Percentiles rank a stretch among this genome's conserved stretches.
Evolutionary conservation across 208 protist genomes (phyloP).

Genomic region (Trypanosoma brucei): DNA sequence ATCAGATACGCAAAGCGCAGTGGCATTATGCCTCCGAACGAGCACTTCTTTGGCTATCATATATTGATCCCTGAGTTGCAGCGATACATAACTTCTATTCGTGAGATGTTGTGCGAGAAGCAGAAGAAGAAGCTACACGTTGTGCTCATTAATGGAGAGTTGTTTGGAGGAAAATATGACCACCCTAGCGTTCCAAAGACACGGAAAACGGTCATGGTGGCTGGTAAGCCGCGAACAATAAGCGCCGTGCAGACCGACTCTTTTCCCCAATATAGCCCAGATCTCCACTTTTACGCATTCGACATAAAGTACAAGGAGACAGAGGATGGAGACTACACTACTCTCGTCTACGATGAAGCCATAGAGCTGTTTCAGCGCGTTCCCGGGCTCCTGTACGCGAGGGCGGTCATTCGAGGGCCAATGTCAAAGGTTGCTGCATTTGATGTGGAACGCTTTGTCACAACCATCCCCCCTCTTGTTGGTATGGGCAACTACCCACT

Average conservation of each 20-base stretch:
- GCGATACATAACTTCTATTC: slow-evolving; percentile 27
- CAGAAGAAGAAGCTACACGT: slow-evolving; percentile 26
- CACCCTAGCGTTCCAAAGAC: slow-evolving; percentile 58
- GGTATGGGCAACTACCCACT: slow-evolving; percentile 85
- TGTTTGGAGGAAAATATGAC: slow-evolving; percentile 87
- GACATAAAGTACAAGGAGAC: slow-evolving; percentile 74
- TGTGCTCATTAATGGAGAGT: slow-evolving; percentile 76
- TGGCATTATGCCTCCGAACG: slow-evolving; percentile 66
- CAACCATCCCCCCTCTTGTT: slow-evolving; percentile 71
- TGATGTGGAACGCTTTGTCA: slow-evolving; percentile 78
- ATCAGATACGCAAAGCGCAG: slow-evolving; percentile 76
- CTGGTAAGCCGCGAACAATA: slow-evolving; percentile 37
- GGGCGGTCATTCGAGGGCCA: slow-evolving; percentile 66
- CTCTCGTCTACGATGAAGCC: slow-evolving; percentile 71
- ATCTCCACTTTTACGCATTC: slow-evolving; percentile 86
- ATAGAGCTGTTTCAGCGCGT: slow-evolving; percentile 62
- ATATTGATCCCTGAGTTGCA: slow-evolving; percentile 66
- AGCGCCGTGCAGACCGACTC: slow-evolving; percentile 67
- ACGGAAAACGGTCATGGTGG: slow-evolving; percentile 44
- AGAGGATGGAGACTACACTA: slow-evolving; percentile 28
- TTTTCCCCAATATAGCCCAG: slow-evolving; percentile 85
- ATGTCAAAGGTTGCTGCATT: slow-evolving; percentile 76
- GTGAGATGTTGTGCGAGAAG: slow-evolving; percentile 44
- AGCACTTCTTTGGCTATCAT: slow-evolving; percentile 89
- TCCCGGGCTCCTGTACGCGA: slow-evolving; percentile 68